Evolutionary conservation across 768 basidiomycete species (phyloP), one percentile per base, ranked within the genome.

Genomic region (Phlegmacium glaucopus): DNA sequence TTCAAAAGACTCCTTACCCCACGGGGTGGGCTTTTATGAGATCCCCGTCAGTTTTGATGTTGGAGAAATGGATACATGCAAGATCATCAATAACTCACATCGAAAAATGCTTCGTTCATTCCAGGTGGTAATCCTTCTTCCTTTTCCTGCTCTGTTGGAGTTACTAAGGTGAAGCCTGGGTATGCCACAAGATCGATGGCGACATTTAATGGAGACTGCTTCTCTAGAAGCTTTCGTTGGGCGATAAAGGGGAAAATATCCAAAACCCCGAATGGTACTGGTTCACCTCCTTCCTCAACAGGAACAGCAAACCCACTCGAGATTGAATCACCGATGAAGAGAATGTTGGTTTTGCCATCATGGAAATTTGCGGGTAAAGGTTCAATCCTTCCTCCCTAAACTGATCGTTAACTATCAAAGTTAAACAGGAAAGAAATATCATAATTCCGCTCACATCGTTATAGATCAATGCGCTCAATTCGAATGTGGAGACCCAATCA

Each of bases 401-500:
- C 9, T 25, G 9, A 5, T 22, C 5, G 5, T 22, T 22, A 22
- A 22, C 6, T 30, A 17, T n/a, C 11, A 49, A n/a, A 25, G 11
- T 18, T 29, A 26, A 32, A n/a, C 6, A 12, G 16, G 3, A 17
- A 9, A 29, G 6, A 12, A 7, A 27, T n/a, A 40, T 13, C 9
- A 3, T 9, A 4, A 13, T 17, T n/a, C 27, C 6, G 34, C 46
- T 40, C 18, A 51, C 50, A 16, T 47, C 46, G 35, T 51, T 42
- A 9, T 40, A 15, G 16, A 39, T 12, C 15, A 51, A 27, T 2
- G 36, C 42, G 3, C 44, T 42, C 16, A 52, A 34, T 37, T 52
- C 51, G 26, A 52, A 39, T 4, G 25, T 44, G 26, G 51, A 52
- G n/a, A 47, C 46, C 51, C 51, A 52, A 13, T 52, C 51, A 26